These are phyloP conservation scores for Phytopythium litorale DNA, from an alignment of 352 stramenopile genomes.

Conservation along the genomic window DNA sequence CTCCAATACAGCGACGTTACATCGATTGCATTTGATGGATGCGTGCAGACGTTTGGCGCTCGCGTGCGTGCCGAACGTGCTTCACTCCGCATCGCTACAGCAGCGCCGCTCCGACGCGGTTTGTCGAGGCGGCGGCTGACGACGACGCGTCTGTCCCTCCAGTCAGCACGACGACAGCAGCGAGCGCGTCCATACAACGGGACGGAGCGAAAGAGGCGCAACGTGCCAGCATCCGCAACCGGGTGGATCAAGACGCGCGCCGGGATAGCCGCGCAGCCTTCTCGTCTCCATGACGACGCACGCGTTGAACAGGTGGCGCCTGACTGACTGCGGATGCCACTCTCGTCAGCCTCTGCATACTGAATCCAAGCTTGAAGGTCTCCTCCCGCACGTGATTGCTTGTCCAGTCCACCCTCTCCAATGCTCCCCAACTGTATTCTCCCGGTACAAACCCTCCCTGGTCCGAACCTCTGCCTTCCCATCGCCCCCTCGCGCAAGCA, in stretches of 20 bases:
- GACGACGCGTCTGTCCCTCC: not conserved
- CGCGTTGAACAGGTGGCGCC: no score
- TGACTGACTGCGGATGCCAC: not conserved
- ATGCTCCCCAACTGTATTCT: not conserved
- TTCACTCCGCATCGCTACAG: not conserved
- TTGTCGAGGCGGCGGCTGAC: not conserved
- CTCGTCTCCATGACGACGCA: no score
- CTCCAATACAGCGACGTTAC: slow-evolving; percentile 33
- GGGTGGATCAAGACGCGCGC: no score
- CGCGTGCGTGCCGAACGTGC: not conserved
- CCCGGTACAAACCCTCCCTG: no score
- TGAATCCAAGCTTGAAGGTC: not conserved
- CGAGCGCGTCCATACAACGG: not conserved
- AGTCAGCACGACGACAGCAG: not conserved
- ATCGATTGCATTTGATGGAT: not conserved
- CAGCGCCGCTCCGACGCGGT: not conserved
- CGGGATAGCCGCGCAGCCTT: no score
- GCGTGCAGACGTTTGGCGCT: not conserved
- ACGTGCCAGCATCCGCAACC: no score
- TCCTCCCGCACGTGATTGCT: not conserved
- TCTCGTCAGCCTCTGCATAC: not conserved
- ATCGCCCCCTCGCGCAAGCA: no score
- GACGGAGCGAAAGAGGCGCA: not conserved
- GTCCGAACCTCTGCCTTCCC: no score
- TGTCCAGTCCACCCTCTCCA: not conserved